Conservation (phyloP, 139 green algal species). For the Chlorella sp. region DNA sequence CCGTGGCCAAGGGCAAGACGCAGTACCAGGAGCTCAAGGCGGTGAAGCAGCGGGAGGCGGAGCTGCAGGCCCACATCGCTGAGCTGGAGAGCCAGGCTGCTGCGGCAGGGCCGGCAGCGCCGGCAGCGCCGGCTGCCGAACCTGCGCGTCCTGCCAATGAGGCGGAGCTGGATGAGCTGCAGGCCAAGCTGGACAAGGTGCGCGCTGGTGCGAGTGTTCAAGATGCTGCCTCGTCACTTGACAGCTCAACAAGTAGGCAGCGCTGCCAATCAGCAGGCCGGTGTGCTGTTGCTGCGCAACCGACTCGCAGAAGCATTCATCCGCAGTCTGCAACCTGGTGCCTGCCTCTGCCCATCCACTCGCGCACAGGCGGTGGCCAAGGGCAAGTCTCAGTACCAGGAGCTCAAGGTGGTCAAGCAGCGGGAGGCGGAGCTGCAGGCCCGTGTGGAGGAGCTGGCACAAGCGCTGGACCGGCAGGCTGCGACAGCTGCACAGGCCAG, state of each 20-base stretch:
- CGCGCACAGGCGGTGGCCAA: constrained; percentile 10
- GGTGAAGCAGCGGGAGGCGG: neutral
- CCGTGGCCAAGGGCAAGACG: constrained; percentile 26
- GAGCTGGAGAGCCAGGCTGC: neutral
- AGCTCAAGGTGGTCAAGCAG: constrained; percentile 6
- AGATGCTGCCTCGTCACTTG: too few species aligned
- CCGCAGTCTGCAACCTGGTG: too few species aligned
- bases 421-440: neutral
- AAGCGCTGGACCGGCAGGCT: too few species aligned
- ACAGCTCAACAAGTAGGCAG: too few species aligned
- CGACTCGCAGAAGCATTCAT: too few species aligned
- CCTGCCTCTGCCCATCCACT: too few species aligned
- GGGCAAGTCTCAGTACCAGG: constrained; percentile 19
- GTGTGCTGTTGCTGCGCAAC: too few species aligned
- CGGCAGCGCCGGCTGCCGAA: neutral
- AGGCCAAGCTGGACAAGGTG: too few species aligned
- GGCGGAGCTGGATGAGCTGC: neutral
- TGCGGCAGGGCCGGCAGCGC: too few species aligned
- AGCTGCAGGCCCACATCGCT: constrained; percentile 4
- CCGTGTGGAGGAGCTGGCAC: neutral
- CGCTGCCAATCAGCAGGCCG: too few species aligned
- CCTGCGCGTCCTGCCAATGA: neutral
- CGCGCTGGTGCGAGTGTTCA: too few species aligned
- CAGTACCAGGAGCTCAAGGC: constrained; percentile 15
- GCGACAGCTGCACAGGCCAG: neutral